A percentile compares a stretch with the other conserved stretches of the same genome.
phyloP scores from a whole-genome alignment of 2,329 filamentous ascomycete species.

The Thielaviopsis euricoi region DNA sequence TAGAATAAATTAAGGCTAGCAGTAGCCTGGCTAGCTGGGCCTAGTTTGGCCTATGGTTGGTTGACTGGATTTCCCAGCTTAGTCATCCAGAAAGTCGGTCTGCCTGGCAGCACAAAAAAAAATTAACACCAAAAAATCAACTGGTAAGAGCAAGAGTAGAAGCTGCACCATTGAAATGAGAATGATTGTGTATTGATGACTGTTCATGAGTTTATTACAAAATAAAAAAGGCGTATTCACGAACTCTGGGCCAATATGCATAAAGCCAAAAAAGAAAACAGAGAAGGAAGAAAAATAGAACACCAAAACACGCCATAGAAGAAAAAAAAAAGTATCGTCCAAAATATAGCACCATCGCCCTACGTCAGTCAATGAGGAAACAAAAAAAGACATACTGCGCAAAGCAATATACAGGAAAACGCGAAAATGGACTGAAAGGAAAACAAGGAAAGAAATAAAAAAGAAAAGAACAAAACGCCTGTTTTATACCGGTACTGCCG shows the following conservation, averaged over 20 bases:
- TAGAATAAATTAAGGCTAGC: slow-evolving; percentile 9
- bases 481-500: not conserved
- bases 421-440: not conserved
- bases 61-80: not conserved
- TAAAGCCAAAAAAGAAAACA: not conserved
- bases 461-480: slow-evolving; percentile 1
- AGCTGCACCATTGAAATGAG: not conserved
- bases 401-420: not conserved
- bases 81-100: not conserved
- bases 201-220: not conserved
- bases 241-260: not conserved
- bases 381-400: not conserved
- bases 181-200: not conserved
- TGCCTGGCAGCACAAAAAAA: not conserved
- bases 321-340: not conserved
- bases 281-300: not conserved
- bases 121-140: not conserved
- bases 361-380: not conserved
- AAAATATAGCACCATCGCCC: not conserved
- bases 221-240: not conserved
- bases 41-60: not conserved
- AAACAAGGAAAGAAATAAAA: not conserved
- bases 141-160: not conserved
- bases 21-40: not conserved
- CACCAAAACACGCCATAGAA: not conserved